Percentiles rank a stretch among this genome's conserved stretches.
Conservation (phyloP, 176 grass and related monocot genomes). For the Dactylis glomerata region DNA sequence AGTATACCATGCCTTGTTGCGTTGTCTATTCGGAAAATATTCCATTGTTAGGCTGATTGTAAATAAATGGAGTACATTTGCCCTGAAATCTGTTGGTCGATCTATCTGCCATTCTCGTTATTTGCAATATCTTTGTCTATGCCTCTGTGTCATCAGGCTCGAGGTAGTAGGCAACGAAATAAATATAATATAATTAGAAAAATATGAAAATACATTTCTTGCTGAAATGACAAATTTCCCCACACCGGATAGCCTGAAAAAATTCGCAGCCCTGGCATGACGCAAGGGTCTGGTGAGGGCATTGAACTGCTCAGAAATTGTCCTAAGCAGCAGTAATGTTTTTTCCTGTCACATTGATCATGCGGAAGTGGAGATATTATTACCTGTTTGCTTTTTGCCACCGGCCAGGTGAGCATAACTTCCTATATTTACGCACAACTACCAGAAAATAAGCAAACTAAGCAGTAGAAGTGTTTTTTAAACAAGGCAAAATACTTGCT, state of each 20-base stretch:
- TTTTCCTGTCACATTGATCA: neutral
- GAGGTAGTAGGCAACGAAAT: neutral
- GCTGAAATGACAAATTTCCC: neutral
- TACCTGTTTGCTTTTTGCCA: neutral
- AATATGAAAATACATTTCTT: neutral
- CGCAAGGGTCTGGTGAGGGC: neutral
- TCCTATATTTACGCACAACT: conserved; percentile 6
- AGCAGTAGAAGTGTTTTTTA: neutral
- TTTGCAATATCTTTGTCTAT: neutral
- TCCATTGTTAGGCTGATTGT: neutral
- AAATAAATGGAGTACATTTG: conserved; percentile 6
- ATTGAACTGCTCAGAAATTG: neutral
- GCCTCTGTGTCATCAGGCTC: neutral
- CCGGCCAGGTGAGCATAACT: neutral
- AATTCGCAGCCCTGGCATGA: neutral
- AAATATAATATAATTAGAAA: neutral
- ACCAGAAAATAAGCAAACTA: neutral
- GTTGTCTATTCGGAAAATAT: neutral
- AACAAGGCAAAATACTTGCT: no score
- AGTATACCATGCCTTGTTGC: neutral
- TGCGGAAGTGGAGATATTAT: neutral
- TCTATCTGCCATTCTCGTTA: neutral
- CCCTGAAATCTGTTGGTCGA: neutral
- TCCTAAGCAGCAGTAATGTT: neutral
- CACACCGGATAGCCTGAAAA: neutral